Evolutionary conservation across 805 yeast genomes (phyloP).

Genomic region (Wickerhamomyces chaumierensis): DNA sequence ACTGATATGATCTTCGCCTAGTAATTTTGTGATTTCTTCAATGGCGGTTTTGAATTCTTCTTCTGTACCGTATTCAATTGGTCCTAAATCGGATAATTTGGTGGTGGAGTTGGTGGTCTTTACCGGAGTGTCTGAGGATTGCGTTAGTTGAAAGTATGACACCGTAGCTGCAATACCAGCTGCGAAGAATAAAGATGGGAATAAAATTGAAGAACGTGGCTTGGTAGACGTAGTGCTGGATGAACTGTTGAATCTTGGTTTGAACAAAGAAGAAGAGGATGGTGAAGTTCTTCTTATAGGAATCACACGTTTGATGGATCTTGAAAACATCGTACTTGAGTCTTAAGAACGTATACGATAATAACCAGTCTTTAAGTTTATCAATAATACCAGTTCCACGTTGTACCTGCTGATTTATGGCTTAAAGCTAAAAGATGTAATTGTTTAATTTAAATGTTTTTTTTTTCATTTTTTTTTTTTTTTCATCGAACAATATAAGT

Average conservation of each 20-base stretch:
- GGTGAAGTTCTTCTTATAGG: too few species aligned
- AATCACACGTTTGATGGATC: not conserved
- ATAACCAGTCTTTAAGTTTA: too few species aligned
- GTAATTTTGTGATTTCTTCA: constrained; percentile 24
- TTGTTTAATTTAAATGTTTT: too few species aligned
- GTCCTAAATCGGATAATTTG: constrained; percentile 21
- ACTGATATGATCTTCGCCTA: constrained; percentile 27
- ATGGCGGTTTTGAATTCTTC: constrained; percentile 29
- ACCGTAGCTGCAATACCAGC: constrained; percentile 10
- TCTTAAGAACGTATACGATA: too few species aligned
- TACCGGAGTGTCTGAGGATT: not conserved
- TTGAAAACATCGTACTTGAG: not conserved
- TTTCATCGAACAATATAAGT: too few species aligned
- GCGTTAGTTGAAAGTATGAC: constrained; percentile 2
- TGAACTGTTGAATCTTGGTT: not conserved
- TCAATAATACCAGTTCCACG: too few species aligned
- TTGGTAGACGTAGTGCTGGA: not conserved
- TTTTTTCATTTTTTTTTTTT: too few species aligned
- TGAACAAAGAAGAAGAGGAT: not conserved
- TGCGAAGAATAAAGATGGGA: constrained; percentile 7
- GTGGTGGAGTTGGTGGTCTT: constrained; percentile 22
- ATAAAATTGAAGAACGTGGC: not conserved
- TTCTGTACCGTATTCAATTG: constrained; percentile 31
- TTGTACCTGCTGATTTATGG: too few species aligned
- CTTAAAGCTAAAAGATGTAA: too few species aligned